Evolutionary conservation across 371 early-diverging fungal species (phyloP).

Genomic region (Apophysomyces sp.): DNA sequence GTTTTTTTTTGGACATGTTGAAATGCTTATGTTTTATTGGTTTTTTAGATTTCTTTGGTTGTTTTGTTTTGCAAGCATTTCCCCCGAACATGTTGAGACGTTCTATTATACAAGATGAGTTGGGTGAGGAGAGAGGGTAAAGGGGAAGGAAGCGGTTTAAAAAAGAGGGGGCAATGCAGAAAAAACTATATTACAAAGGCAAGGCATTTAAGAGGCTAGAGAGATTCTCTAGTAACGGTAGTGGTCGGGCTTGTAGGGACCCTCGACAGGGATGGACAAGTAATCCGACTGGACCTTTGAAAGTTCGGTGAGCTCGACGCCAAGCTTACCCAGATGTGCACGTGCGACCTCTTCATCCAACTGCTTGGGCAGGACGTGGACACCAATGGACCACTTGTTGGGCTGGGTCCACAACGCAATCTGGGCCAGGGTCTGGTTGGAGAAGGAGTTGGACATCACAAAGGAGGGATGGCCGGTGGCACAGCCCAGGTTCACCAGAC

Average conservation of each 20-base stretch:
- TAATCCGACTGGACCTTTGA: conserved; percentile 81
- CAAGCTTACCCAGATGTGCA: conserved; percentile 94
- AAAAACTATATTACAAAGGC: conserved; percentile 9
- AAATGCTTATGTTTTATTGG: conserved; percentile 5
- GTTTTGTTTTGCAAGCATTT: conserved; percentile 9
- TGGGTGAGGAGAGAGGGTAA: background rate
- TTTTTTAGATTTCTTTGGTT: background rate
- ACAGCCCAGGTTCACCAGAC: conserved; percentile 99
- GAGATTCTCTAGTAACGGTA: conserved; percentile 80
- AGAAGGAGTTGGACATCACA: conserved; percentile 99
- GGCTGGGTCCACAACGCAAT: conserved; percentile 97
- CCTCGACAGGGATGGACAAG: conserved; percentile 80
- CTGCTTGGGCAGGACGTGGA: conserved; percentile 98
- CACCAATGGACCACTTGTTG: conserved; percentile 89
- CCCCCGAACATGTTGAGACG: conserved; percentile 47
- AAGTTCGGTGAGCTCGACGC: conserved; percentile 87
- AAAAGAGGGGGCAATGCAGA: background rate
- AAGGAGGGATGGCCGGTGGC: conserved; percentile 99
- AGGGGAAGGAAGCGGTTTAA: background rate
- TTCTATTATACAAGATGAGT: conserved; percentile 28
- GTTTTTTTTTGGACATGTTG: too few relatives aligned
- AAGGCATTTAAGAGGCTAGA: background rate
- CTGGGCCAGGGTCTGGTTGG: conserved; percentile 98
- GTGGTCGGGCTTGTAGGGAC: conserved; percentile 97
- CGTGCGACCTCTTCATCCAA: conserved; percentile 99